Base-by-base conservation (phyloP, 2,329 filamentous ascomycete genomes). In the Drechslerella coelobrocha region DNA sequence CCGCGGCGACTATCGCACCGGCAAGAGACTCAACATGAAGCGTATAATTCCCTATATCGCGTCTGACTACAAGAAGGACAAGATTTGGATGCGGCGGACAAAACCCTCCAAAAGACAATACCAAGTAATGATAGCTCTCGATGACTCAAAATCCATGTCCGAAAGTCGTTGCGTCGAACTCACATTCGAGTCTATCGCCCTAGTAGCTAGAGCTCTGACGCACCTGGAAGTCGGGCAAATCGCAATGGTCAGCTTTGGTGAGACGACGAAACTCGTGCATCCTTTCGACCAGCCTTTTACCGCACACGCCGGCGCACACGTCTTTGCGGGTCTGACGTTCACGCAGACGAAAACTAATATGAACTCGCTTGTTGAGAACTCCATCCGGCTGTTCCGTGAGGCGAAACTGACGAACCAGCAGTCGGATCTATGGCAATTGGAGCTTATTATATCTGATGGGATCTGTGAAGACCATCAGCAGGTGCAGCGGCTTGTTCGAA, bases 31-130 rank as follows among this genome's bases (percentile, higher is more conserved):
- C 76, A 99, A 97, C 80, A 96, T 99, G 82, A 97, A 97, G 81
- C 91, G 93, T 75, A 99, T 99, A 80, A 99, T 99, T 76, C 94
- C 95, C 0, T 99, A 99, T 81, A 97, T 99, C 75, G 94, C 95
- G 0, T 97, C 92, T 0, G 89, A 90, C 78, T 99, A 97, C 84
- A 97, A 97, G 83, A 90, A 94, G 71, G 94, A 99, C 85, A 99
- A 99, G 83, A 99, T 99, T 80, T 99, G 94, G 94, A 96, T 99
- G 89, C 89, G 95, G 12, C 88, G 95, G 61, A 89, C 87, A 31
- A 87, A 96, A 53, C 95, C 95, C 0, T 93, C 89, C 37, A 97
- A 97, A 81, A 89, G 95, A 41, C 89, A 88, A 63, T 99, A 99
- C 80, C 95, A 99, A 80, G 95, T 99, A 79, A 87, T 99, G 82